Evolutionary conservation across 2,329 filamentous ascomycete species (phyloP).

Genomic region (Fusarium lyarnte): DNA sequence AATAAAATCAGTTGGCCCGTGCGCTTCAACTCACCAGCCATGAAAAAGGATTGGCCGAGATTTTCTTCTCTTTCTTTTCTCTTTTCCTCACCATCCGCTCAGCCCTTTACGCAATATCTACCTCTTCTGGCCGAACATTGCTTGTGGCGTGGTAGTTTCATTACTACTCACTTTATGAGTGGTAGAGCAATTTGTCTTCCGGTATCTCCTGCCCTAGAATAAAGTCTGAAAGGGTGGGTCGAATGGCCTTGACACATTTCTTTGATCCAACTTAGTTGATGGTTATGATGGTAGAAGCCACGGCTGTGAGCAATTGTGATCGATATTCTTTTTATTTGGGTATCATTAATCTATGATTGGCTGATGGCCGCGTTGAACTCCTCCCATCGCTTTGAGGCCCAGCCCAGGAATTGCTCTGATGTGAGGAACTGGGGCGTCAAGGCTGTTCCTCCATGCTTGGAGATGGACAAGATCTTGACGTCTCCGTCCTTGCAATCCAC

Average conservation of each 20-base stretch:
- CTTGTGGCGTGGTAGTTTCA: constrained; percentile 60
- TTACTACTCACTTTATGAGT: constrained; percentile 60
- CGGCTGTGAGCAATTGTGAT: not conserved
- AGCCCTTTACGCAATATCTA: constrained; percentile 45
- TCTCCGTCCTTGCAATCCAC: constrained; percentile 70
- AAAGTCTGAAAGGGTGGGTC: constrained; percentile 81
- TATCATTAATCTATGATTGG: constrained; percentile 44
- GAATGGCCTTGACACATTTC: constrained; percentile 78
- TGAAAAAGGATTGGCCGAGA: constrained; percentile 29
- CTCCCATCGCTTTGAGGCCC: constrained; percentile 50
- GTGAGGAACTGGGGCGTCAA: constrained; percentile 71
- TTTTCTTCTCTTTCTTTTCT: constrained; percentile 44
- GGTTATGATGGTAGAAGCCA: not conserved
- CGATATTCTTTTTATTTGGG: constrained; percentile 28
- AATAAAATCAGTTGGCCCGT: constrained; percentile 33
- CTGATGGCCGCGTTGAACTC: constrained; percentile 48
- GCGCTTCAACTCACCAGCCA: constrained; percentile 16
- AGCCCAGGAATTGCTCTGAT: constrained; percentile 66
- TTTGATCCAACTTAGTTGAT: constrained; percentile 9
- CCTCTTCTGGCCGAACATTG: constrained; percentile 41
- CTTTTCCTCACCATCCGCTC: constrained; percentile 43
- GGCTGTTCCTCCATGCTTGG: constrained; percentile 83
- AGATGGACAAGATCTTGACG: constrained; percentile 73
- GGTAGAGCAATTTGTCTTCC: constrained; percentile 73
- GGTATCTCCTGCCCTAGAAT: constrained; percentile 92